phyloP scores from a whole-genome alignment of 257 asterid species.

The Eustoma russellianum region DNA sequence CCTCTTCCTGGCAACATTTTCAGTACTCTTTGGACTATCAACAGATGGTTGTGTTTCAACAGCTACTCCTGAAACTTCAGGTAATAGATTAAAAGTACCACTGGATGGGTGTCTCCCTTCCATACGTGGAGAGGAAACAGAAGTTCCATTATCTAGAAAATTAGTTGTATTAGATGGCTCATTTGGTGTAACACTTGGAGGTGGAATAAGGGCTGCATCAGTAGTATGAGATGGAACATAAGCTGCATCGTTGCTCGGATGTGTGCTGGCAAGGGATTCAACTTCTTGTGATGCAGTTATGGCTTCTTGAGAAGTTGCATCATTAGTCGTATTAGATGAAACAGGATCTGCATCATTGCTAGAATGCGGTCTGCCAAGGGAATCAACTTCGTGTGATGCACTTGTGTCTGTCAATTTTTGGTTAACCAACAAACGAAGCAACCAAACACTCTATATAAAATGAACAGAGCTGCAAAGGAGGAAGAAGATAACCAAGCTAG shows the following conservation, averaged over 20 bases:
- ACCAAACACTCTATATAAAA: too few relatives aligned
- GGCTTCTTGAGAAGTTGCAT: too few relatives aligned
- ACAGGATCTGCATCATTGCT: not conserved
- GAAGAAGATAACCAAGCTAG: too few relatives aligned
- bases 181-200: too few relatives aligned
- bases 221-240: too few relatives aligned
- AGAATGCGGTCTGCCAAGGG: slow-evolving; percentile 4
- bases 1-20: slow-evolving; percentile 18
- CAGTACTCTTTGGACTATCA: slow-evolving; percentile 18
- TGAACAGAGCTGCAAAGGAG: too few relatives aligned
- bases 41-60: slow-evolving; percentile 11
- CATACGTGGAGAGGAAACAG: slow-evolving; percentile 24
- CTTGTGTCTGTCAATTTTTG: too few relatives aligned
- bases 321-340: too few relatives aligned
- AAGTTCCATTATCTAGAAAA: slow-evolving; percentile 13
- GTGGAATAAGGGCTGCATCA: too few relatives aligned
- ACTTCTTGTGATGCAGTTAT: slow-evolving; percentile 12
- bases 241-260: too few relatives aligned
- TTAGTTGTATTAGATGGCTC: not conserved
- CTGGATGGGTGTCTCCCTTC: slow-evolving; percentile 21
- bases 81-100: slow-evolving; percentile 15
- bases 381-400: slow-evolving; percentile 15
- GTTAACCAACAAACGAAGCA: too few relatives aligned
- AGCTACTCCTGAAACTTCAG: slow-evolving; percentile 23
- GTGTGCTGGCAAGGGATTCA: not conserved